Base-by-base conservation (phyloP, 75 land plant species). In the Chamaecyparis obtusa region DNA sequence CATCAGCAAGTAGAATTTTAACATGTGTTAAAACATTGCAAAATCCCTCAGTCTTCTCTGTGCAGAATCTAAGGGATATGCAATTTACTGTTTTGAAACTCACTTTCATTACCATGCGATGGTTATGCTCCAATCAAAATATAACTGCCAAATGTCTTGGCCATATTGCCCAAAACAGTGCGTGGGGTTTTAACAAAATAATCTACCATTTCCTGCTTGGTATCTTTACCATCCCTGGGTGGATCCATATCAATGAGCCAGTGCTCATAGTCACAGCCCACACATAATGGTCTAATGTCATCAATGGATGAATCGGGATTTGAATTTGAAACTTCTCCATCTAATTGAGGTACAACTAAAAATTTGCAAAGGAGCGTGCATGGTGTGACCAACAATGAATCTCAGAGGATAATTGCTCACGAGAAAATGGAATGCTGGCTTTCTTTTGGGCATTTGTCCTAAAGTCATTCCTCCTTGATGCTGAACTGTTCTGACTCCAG, bases 231-330 rank as follows among this genome's bases (percentile, higher is more conserved):
- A 3, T 92, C 94, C 8, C 91, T 92, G 6, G 94, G 94, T 76
- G 91, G 90, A 79, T 91, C 94, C 92, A 93, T 93, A 15, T 91
- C 92, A 39, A 93, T 91, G 83, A 93, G 91, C 92, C 91, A 93
- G 91, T 93, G 94, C 87, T 93, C 90, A 84, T 93, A 93, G 86
- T 93, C 92, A 83, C 94, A 93, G 6, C 94, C 94, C 13, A 91
- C 92, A 76, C 91, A 93, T 7, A 93, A 89, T 69, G 94, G 94
- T 27, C 91, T 91, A 90, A 93, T 91, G 84, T 93, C 94, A 16
- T 92, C 88, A 75, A 87, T 88, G 44, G 87, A 89, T 57, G 91
- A 90, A 10, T 88, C 87, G 15, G 92, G 86, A 49, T 83, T 86
- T 79, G 82, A 37, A 21, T 41, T 79, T 79, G 82, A 79, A 15